These are phyloP conservation scores for Ophiostoma novo-ulmi DNA, from an alignment of 2,329 filamentous ascomycete genomes.

Conservation along the genomic window DNA sequence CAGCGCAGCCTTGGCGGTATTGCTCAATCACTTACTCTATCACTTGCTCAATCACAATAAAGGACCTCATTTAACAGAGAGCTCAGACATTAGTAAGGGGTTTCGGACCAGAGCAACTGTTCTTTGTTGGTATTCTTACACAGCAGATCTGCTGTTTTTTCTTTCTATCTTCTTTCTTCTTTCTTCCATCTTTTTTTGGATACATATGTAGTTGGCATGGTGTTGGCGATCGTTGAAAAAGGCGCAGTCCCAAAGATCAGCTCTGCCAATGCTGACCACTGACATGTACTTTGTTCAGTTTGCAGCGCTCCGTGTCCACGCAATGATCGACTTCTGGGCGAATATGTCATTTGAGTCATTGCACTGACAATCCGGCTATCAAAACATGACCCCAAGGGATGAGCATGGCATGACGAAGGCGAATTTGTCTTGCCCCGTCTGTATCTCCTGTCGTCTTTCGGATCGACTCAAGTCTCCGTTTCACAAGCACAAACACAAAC, in stretches of 20 bases:
- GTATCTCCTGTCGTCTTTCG: neutral
- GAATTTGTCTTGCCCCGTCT: no score
- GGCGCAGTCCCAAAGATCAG: constrained; percentile 11
- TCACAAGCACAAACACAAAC: neutral
- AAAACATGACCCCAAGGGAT: neutral
- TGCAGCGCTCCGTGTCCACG: neutral
- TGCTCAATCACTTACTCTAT: neutral
- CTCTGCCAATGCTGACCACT: constrained; percentile 12
- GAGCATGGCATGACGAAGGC: neutral
- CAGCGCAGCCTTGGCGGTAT: constrained; percentile 4
- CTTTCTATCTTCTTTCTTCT: neutral
- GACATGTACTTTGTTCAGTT: neutral
- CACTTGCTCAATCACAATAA: no score
- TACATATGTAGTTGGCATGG: neutral
- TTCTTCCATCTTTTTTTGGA: no score
- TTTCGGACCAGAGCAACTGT: neutral
- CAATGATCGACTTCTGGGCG: neutral
- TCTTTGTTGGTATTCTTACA: neutral
- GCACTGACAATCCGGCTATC: neutral
- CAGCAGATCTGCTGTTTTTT: neutral
- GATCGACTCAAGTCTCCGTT: neutral
- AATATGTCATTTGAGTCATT: neutral
- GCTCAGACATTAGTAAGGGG: constrained; percentile 5
- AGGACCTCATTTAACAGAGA: neutral
- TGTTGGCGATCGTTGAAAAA: constrained; percentile 7